phyloP scores from a whole-genome alignment of 2,329 filamentous ascomycete species.

The Capronia americana region DNA sequence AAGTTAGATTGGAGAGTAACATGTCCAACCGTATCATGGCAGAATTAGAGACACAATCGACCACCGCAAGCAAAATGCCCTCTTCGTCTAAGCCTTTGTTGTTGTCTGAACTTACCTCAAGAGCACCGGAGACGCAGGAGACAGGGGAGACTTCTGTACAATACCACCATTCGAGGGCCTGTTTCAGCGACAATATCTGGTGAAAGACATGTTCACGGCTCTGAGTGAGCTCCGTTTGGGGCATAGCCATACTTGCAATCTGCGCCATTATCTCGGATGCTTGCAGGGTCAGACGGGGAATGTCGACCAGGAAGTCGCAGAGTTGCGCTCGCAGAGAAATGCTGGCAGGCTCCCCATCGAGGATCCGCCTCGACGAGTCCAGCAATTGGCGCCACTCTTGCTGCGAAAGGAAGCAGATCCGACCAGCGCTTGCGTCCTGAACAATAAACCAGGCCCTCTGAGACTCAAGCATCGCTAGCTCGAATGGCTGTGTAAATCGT shows the following conservation, averaged over 20 bases:
- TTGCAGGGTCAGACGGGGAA: slow-evolving; percentile 23
- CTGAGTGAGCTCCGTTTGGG: background rate
- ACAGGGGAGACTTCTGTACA: slow-evolving; percentile 5
- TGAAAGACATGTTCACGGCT: background rate
- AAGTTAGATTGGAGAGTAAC: background rate
- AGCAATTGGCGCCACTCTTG: slow-evolving; percentile 26
- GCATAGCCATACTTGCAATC: background rate
- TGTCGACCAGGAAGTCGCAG: slow-evolving; percentile 29
- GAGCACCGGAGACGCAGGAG: background rate
- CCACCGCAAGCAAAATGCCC: slow-evolving; percentile 10
- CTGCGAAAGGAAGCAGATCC: slow-evolving; percentile 28
- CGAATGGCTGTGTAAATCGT: slow-evolving; percentile 25
- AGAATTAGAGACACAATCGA: slow-evolving; percentile 17
- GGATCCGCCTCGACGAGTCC: background rate
- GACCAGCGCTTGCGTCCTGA: slow-evolving; percentile 25
- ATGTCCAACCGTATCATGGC: slow-evolving; percentile 14
- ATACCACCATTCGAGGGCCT: slow-evolving; percentile 23
- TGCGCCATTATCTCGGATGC: background rate
- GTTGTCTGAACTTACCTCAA: background rate
- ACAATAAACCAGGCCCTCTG: slow-evolving; percentile 35
- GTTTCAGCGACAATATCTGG: slow-evolving; percentile 8
- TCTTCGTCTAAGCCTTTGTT: background rate
- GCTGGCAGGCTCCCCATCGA: slow-evolving; percentile 11
- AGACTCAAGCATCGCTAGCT: slow-evolving; percentile 34
- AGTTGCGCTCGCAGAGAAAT: slow-evolving; percentile 29